These are phyloP conservation scores for Davidsoniella australis DNA, from an alignment of 2,329 filamentous ascomycete genomes.

Conservation along the genomic window DNA sequence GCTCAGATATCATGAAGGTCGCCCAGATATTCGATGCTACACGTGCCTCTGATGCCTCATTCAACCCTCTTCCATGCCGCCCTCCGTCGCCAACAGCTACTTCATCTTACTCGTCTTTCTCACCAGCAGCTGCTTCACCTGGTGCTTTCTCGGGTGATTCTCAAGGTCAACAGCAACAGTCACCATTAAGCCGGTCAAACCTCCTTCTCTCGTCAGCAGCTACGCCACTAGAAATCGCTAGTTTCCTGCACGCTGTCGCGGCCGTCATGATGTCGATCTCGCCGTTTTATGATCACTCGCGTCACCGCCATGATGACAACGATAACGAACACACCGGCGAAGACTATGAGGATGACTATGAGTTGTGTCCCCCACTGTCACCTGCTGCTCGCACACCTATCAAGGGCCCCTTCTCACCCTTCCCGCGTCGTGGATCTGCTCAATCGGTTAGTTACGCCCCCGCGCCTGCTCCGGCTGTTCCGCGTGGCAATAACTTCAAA, in stretches of 20 bases:
- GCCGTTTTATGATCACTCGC: slow-evolving; percentile 7
- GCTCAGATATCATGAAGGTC: slow-evolving; percentile 38
- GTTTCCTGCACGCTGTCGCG: slow-evolving; percentile 35
- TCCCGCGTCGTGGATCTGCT: slow-evolving; percentile 15
- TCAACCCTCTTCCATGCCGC: slow-evolving; percentile 12
- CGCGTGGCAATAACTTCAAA: slow-evolving; percentile 5
- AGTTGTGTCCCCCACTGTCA: slow-evolving; percentile 7
- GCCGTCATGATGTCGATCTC: slow-evolving; percentile 30
- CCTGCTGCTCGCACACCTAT: slow-evolving; percentile 17
- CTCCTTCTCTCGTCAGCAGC: slow-evolving; percentile 39
- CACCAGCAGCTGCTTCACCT: neutral
- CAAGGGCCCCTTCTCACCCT: slow-evolving; percentile 19
- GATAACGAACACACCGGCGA: neutral
- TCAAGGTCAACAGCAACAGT: slow-evolving; percentile 5
- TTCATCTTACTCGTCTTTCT: slow-evolving; percentile 16
- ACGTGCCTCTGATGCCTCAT: slow-evolving; percentile 14
- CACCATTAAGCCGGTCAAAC: slow-evolving; percentile 33
- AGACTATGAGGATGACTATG: neutral
- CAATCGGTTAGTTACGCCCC: slow-evolving; percentile 5
- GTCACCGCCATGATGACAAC: neutral
- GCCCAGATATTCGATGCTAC: slow-evolving; percentile 36
- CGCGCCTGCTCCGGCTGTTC: slow-evolving; percentile 3
- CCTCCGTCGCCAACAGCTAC: slow-evolving; percentile 17
- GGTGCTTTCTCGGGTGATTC: slow-evolving; percentile 8
- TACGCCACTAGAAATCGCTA: slow-evolving; percentile 33